Conservation (phyloP, 2,329 filamentous ascomycete species). For the Penicillium sp. region DNA sequence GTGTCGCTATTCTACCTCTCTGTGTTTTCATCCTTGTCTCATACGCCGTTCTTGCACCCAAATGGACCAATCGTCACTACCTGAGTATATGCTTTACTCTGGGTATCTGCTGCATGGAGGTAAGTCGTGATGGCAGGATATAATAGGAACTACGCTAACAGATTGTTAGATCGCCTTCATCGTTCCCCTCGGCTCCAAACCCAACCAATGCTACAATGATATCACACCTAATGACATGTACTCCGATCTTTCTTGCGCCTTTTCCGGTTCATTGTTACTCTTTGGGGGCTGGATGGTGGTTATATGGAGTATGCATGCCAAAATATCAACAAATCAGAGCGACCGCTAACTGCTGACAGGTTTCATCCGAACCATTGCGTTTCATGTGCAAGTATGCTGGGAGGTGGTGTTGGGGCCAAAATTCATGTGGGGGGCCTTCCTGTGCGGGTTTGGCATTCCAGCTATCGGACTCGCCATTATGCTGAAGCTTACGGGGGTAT, state of each 20-base stretch:
- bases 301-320: slow-evolving; percentile 64
- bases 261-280: slow-evolving; percentile 82
- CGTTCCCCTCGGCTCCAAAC: slow-evolving; percentile 75
- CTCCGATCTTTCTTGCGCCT: slow-evolving; percentile 76
- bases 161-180: slow-evolving; percentile 75
- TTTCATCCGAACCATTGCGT: slow-evolving; percentile 82
- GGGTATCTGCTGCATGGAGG: slow-evolving; percentile 75
- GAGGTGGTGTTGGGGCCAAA: slow-evolving; percentile 82
- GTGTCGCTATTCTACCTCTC: slow-evolving; percentile 70
- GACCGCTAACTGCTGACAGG: background rate
- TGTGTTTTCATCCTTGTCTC: slow-evolving; percentile 76
- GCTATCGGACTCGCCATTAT: slow-evolving; percentile 72
- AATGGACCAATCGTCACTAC: slow-evolving; percentile 91
- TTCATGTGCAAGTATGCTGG: slow-evolving; percentile 98
- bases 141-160: slow-evolving; percentile 11
- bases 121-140: slow-evolving; percentile 45
- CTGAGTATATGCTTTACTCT: slow-evolving; percentile 83
- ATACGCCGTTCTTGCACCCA: slow-evolving; percentile 76
- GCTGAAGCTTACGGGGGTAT: slow-evolving; percentile 84
- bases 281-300: slow-evolving; percentile 81
- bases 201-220: slow-evolving; percentile 78
- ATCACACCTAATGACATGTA: slow-evolving; percentile 96
- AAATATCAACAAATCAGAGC: background rate
- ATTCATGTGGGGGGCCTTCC: slow-evolving; percentile 85
- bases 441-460: slow-evolving; percentile 81